phyloP scores from a whole-genome alignment of 139 green algal genomes.

The Chlorella sp. region DNA sequence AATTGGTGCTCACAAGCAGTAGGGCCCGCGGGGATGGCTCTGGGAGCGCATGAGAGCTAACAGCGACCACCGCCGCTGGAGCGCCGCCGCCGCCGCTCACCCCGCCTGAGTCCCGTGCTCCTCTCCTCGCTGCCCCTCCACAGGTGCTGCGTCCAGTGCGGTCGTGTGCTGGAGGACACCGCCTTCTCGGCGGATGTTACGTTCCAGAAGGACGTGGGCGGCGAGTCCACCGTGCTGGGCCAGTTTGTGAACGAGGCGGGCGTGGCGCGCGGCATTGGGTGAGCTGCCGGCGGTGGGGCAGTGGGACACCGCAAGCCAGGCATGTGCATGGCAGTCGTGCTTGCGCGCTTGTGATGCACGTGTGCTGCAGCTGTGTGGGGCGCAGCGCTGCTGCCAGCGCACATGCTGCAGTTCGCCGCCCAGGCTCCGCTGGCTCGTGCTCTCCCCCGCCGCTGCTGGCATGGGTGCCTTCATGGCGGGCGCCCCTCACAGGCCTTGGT shows the following conservation, averaged over 20 bases:
- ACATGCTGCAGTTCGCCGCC: no score
- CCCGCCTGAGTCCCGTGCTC: neutral
- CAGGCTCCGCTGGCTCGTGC: no score
- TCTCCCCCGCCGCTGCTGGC: no score
- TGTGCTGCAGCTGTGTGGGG: no score
- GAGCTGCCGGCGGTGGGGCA: no score
- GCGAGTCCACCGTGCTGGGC: slow-evolving; percentile 77
- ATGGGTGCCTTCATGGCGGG: no score
- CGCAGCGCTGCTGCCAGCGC: no score
- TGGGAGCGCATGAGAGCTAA: neutral
- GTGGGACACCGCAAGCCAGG: no score
- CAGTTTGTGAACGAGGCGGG: slow-evolving; percentile 85
- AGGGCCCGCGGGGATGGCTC: neutral
- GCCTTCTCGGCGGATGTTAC: slow-evolving; percentile 86
- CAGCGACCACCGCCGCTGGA: neutral
- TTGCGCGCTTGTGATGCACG: no score
- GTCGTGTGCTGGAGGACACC: slow-evolving; percentile 89
- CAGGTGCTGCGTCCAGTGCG: slow-evolving; percentile 87
- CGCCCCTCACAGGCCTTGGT: no score
- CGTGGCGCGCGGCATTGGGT: slow-evolving; percentile 55
- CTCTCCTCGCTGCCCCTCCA: neutral
- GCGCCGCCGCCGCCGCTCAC: neutral
- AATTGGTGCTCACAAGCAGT: neutral
- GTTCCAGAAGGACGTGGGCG: slow-evolving; percentile 87
- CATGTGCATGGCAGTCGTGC: no score